A percentile compares a stretch with the other conserved stretches of the same genome.
phyloP scores from a whole-genome alignment of 2,329 filamentous ascomycete species.

The Achaetomium macrosporum region DNA sequence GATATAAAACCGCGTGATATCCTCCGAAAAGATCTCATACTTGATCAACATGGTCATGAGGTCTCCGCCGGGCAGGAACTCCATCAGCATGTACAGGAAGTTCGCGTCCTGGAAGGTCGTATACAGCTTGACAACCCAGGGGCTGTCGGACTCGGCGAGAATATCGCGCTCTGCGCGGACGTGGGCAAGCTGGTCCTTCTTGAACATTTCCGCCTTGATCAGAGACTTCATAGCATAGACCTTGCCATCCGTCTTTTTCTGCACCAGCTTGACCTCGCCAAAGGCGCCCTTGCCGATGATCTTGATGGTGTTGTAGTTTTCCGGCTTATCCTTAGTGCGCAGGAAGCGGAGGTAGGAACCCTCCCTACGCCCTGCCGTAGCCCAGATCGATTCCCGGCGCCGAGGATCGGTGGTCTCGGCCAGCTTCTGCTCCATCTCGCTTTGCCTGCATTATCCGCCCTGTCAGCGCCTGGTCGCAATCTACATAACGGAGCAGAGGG shows the following conservation, averaged over 20 bases:
- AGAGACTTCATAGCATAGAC: constrained; percentile 98
- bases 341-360: constrained; percentile 91
- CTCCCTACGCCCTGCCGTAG: constrained; percentile 79
- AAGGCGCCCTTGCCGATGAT: constrained; percentile 99
- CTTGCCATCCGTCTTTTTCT: constrained; percentile 92
- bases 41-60: constrained; percentile 99
- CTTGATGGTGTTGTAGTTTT: constrained; percentile 95
- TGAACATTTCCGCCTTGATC: constrained; percentile 99
- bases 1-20: constrained; percentile 99
- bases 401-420: constrained; percentile 68
- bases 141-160: constrained; percentile 96
- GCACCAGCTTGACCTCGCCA: constrained; percentile 94
- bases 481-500: neutral
- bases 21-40: constrained; percentile 98
- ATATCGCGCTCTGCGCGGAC: constrained; percentile 97
- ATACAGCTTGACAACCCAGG: constrained; percentile 97
- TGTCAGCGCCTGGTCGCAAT: constrained; percentile 4
- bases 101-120: constrained; percentile 96
- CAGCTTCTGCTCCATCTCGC: constrained; percentile 83
- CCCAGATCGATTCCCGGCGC: constrained; percentile 78
- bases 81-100: constrained; percentile 99
- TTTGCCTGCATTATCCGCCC: constrained; percentile 55
- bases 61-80: constrained; percentile 96
- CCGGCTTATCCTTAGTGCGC: constrained; percentile 83
- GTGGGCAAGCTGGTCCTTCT: constrained; percentile 96